Percentiles rank a stretch among this genome's conserved stretches.
These are phyloP conservation scores for Diaporthe ampelina DNA, from an alignment of 2,329 filamentous ascomycete genomes.

Conservation along the genomic window DNA sequence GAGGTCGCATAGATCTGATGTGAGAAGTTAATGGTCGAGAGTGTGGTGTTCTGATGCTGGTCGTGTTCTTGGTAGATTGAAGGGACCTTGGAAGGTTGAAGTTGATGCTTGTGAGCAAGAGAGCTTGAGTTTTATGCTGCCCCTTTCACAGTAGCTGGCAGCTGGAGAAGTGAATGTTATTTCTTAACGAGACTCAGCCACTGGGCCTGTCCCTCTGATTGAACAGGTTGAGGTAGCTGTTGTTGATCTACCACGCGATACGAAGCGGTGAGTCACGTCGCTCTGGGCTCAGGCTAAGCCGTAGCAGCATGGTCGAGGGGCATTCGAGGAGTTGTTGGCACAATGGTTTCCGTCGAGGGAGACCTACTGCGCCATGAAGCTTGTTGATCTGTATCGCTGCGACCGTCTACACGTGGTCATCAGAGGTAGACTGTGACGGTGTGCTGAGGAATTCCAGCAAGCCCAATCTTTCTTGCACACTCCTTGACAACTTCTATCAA, in stretches of 20 bases:
- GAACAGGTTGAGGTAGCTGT: background rate
- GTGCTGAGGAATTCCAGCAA: background rate
- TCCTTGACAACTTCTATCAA: background rate
- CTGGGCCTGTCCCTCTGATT: background rate
- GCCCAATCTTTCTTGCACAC: background rate
- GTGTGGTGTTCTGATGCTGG: background rate
- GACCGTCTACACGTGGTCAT: background rate
- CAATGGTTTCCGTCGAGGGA: no score
- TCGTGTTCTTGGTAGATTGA: background rate
- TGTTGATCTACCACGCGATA: background rate
- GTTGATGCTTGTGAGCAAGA: background rate
- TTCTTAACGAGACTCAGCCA: background rate
- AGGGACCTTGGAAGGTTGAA: background rate
- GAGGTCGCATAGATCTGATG: no score
- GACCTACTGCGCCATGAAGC: background rate
- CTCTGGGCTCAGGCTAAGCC: background rate
- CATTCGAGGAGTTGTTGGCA: background rate
- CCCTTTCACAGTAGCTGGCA: background rate
- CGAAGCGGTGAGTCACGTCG: background rate
- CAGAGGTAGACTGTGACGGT: no score
- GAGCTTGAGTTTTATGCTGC: background rate
- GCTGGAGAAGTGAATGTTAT: background rate
- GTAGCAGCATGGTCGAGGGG: background rate
- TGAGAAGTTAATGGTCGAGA: background rate
- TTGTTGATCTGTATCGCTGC: no score